phyloP scores from a whole-genome alignment of 768 basidiomycete genomes.

The Russula emetica region DNA sequence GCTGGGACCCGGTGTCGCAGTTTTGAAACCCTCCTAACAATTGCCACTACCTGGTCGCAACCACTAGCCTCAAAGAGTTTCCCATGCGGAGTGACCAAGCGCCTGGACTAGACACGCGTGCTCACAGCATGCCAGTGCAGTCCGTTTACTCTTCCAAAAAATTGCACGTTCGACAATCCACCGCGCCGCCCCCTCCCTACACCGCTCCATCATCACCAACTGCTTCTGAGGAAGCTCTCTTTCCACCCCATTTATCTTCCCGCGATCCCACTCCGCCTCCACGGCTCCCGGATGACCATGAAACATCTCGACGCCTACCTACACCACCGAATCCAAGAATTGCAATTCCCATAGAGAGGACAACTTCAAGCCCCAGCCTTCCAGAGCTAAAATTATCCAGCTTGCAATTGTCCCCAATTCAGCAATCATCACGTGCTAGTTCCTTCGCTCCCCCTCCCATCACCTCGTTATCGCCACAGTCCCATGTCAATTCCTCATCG shows the following conservation, averaged over 20 bases:
- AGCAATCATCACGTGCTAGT: neutral
- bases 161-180: neutral
- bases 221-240: neutral
- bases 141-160: neutral
- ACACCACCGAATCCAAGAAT: neutral
- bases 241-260: neutral
- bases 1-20: too few species aligned
- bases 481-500: neutral
- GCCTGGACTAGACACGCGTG: neutral
- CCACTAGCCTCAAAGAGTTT: neutral
- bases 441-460: neutral
- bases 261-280: neutral
- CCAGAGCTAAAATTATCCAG: neutral
- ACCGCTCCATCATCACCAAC: neutral
- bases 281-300: neutral
- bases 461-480: neutral
- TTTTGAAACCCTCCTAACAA: neutral
- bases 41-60: neutral
- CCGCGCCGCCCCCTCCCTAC: constrained; percentile 13
- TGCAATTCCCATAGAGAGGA: neutral
- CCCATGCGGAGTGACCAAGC: neutral
- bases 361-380: neutral
- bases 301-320: neutral
- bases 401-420: neutral
- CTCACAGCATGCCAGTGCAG: neutral